These are phyloP conservation scores for Talaromyces sp. DNA, from an alignment of 2,329 filamentous ascomycete species.

Conservation along the genomic window DNA sequence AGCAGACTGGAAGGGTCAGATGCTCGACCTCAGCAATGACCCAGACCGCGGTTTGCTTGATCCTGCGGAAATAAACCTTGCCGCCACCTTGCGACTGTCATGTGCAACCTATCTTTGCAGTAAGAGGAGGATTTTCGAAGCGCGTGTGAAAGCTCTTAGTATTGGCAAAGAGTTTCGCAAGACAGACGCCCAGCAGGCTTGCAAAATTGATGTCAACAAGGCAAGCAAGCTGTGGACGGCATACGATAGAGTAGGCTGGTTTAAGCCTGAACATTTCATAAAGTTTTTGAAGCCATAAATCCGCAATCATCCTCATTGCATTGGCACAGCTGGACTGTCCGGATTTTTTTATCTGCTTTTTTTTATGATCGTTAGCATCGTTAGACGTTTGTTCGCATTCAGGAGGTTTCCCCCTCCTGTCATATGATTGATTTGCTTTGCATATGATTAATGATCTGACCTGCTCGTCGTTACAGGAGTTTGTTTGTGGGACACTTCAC, in stretches of 20 bases:
- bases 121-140: conserved; percentile 86
- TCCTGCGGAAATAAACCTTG: conserved; percentile 71
- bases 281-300: conserved; percentile 35
- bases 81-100: conserved; percentile 74
- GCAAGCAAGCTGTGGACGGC: conserved; percentile 88
- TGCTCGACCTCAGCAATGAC: conserved; percentile 71
- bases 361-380: neutral
- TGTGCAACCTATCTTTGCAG: conserved; percentile 86
- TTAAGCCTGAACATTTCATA: conserved; percentile 55
- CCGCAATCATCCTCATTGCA: neutral
- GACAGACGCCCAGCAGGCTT: conserved; percentile 93
- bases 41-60: conserved; percentile 68
- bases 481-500: neutral
- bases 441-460: conserved; percentile 14
- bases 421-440: conserved; percentile 8
- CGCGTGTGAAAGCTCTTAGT: conserved; percentile 62
- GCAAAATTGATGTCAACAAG: conserved; percentile 98
- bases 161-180: conserved; percentile 84
- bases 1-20: conserved; percentile 80
- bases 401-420: neutral
- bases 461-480: neutral
- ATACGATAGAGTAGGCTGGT: conserved; percentile 83
- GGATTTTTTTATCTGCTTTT: neutral
- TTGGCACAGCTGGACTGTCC: conserved; percentile 18
- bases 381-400: conserved; percentile 13